Percentiles rank a stretch among this genome's conserved stretches.
Conservation (phyloP, 2,329 filamentous ascomycete genomes). For the Fusarium sambucinum region DNA sequence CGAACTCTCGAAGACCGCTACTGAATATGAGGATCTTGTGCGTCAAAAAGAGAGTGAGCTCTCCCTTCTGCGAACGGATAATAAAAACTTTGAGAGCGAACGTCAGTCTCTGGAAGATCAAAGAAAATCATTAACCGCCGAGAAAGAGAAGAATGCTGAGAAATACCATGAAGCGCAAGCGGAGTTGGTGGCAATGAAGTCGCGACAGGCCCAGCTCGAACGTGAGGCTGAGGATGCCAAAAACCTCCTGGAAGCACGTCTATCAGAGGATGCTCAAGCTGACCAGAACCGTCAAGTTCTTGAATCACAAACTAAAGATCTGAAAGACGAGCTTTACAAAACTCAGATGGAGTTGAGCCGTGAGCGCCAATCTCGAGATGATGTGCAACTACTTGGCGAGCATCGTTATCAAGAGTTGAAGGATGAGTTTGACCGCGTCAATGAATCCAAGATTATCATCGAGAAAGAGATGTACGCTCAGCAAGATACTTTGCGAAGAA, state of each 20-base stretch:
- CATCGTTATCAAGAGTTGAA: slow-evolving; percentile 87
- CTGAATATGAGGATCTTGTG: slow-evolving; percentile 94
- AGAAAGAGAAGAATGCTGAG: slow-evolving; percentile 82
- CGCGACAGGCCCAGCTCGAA: slow-evolving; percentile 85
- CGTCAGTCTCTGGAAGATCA: slow-evolving; percentile 83
- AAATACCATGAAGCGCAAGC: slow-evolving; percentile 88
- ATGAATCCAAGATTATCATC: slow-evolving; percentile 95
- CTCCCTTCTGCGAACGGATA: slow-evolving; percentile 83
- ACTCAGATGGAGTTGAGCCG: slow-evolving; percentile 89
- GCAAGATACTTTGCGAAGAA: slow-evolving; percentile 88
- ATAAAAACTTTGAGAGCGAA: slow-evolving; percentile 85
- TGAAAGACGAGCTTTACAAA: slow-evolving; percentile 87
- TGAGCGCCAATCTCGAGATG: slow-evolving; percentile 92
- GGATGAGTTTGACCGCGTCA: slow-evolving; percentile 86
- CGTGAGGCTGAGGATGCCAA: slow-evolving; percentile 92
- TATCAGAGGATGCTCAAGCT: slow-evolving; percentile 90
- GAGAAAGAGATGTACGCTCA: slow-evolving; percentile 98
- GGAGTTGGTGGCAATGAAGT: slow-evolving; percentile 86
- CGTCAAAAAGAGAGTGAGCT: slow-evolving; percentile 95
- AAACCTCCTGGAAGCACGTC: slow-evolving; percentile 84
- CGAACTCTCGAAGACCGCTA: slow-evolving; percentile 89
- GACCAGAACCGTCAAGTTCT: slow-evolving; percentile 84
- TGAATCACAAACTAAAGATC: slow-evolving; percentile 86
- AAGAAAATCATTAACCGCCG: slow-evolving; percentile 74
- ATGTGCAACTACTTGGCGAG: slow-evolving; percentile 89